Evolutionary conservation across 257 asterid species (phyloP), one percentile per base, ranked within the genome.

Genomic region (Gardenia jasminoides): DNA sequence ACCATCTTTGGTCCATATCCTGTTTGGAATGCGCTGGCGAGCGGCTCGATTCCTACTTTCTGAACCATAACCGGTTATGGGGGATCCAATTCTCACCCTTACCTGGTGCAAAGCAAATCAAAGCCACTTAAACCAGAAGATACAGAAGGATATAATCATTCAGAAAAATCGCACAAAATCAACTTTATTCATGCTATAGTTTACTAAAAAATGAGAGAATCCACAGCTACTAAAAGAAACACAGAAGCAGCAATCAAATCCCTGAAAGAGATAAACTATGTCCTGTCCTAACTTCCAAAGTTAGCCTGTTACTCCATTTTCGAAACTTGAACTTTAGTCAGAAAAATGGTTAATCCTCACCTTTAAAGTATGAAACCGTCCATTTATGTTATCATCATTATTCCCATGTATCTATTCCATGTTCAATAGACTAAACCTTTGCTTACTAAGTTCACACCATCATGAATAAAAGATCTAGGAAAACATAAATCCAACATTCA

Each of bases 31-130:
- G 70, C 96, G 96, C 82, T 93, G 98, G 74, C 99, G 98, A 71
- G 97, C 98, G 59, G 98, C 97, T 48, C 99, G 97, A 81, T 93
- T 93, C 86, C 93, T 89, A 77, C 97, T 93, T 78, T 93, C 99
- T 68, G 97, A 89, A 66, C 97, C 99, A 54, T 93, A 93, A 58
- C 97, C 97, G 10, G 95, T 93, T 70, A 93, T 84, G 47, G 99
- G 99, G 74, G 97, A 83, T 72, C 97, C 98, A 20, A 95, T 90
- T 83, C 97, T 88, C 61, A 88, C 97, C 86, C 86, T 88, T 67
- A 92, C 97, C 98, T 94, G 88, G 84, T 62, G 67, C 58, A 75
- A 78, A 41, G 81, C 75, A 46, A 80, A 47, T 39, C 1, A n/a
- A 39, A 79, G 44, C 64, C 54, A 11, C 39, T 78, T 62, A 26